These are phyloP conservation scores for Artemisia annua DNA, from an alignment of 129 eudicot species.

Conservation along the genomic window DNA sequence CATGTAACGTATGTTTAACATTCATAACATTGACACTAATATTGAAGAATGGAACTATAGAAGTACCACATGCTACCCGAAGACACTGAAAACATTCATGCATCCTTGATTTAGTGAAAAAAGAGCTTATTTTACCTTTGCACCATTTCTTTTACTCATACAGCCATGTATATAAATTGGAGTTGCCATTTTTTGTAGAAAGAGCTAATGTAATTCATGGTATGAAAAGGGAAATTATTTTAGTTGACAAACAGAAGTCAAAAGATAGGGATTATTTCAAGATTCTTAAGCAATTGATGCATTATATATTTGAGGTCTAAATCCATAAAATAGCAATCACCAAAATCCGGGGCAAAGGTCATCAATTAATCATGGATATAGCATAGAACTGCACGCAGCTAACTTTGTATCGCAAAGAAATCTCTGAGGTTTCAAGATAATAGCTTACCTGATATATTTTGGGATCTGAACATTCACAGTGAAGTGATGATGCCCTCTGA, in stretches of 20 bases:
- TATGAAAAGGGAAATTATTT: not conserved
- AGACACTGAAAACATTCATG: too few species aligned
- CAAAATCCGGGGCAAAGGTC: not conserved
- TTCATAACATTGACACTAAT: not conserved
- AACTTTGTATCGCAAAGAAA: not conserved
- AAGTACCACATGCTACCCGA: too few species aligned
- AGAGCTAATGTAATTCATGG: not conserved
- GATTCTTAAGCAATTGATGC: not conserved
- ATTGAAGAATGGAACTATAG: not conserved
- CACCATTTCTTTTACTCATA: too few species aligned
- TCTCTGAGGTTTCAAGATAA: not conserved
- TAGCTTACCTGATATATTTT: conserved; percentile 58
- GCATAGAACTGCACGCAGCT: not conserved
- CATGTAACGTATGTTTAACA: not conserved
- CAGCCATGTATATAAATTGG: too few species aligned
- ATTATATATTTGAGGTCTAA: not conserved
- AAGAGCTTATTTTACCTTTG: too few species aligned
- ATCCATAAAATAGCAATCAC: not conserved
- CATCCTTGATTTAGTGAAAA: too few species aligned
- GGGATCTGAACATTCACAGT: conserved; percentile 74
- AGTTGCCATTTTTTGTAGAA: too few species aligned
- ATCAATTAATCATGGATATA: not conserved
- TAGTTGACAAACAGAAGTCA: conserved; percentile 7
- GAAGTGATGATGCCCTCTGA: conserved; percentile 83
- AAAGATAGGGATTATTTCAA: not conserved